phyloP scores from a whole-genome alignment of 495 filamentous ascomycete genomes.

The Podospora australis region DNA sequence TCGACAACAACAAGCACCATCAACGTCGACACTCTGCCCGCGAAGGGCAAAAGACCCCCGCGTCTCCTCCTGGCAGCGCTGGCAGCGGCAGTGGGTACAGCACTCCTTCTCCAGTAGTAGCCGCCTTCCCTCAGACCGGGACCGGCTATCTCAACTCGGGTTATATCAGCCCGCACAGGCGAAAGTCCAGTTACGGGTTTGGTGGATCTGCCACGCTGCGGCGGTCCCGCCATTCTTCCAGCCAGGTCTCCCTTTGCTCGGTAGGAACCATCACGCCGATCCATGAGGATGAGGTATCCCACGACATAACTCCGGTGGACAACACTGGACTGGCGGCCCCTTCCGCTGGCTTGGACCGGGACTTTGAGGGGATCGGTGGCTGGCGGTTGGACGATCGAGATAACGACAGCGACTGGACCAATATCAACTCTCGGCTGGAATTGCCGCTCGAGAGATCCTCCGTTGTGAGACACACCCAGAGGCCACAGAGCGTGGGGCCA shows the following conservation, averaged over 20 bases:
- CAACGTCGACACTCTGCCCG: not conserved
- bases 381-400: slow-evolving; percentile 57
- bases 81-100: slow-evolving; percentile 9
- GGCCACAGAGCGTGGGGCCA: no score
- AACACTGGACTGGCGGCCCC: slow-evolving; percentile 34
- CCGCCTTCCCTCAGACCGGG: slow-evolving; percentile 11
- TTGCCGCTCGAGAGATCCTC: slow-evolving; percentile 60
- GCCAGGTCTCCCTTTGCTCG: slow-evolving; percentile 23
- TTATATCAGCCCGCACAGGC: slow-evolving; percentile 4
- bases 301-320: not conserved
- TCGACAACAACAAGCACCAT: no score
- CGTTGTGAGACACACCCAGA: no score
- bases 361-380: slow-evolving; percentile 83
- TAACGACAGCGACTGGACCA: slow-evolving; percentile 64
- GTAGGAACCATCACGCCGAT: slow-evolving; percentile 29
- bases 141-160: slow-evolving; percentile 6
- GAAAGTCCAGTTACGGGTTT: slow-evolving; percentile 27
- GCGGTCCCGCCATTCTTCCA: slow-evolving; percentile 27
- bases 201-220: slow-evolving; percentile 26
- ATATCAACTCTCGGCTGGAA: slow-evolving; percentile 66
- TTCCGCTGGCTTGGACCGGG: slow-evolving; percentile 47
- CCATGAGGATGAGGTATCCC: slow-evolving; percentile 15
- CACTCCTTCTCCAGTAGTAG: slow-evolving; percentile 11
- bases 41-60: slow-evolving; percentile 1
- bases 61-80: slow-evolving; percentile 1